Base-by-base conservation (phyloP, 352 stramenopile genomes). In the Phytophthora colocasiae region DNA sequence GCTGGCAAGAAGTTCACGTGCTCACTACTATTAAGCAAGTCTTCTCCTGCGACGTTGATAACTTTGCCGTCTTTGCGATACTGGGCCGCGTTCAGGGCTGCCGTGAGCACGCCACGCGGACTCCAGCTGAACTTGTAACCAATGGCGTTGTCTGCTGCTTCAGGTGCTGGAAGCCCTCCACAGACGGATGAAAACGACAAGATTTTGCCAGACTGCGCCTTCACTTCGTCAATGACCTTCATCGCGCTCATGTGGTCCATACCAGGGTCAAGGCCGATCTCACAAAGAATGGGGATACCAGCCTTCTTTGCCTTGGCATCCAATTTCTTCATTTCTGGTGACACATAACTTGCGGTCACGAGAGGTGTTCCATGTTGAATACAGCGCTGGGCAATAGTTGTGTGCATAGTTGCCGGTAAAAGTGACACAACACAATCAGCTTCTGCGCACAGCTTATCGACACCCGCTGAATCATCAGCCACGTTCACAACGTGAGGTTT, bases 61-160 rank as follows among this genome's bases (percentile, higher is more conserved):
- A 96, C 58, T 57, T 93, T 71, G 31, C 87, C 89, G 47, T 98
- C 69, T 72, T 90, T 91, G 39, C 84, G 82, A 73, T 97, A 99
- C 27, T 85, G 77, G 8, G 97, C 94, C 32, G 87, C 67, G 74
- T 98, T 99, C 46, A 97, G 60, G 11, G 89, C 93, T 9, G 97
- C 96, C 26, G 80, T 96, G n/a, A 99, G 72, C 6, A 99, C 97
- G 38, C 96, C 97, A 29, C 91, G 91, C 32, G 97, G 97, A 52
- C 89, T 98, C 97, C 97, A 99, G 57, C 92, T 98, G 70, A 99
- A 99, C 76, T 99, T 99, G 83, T 99, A 99, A 22, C 89, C 91
- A 47, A 99, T 95, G 19, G 95, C 87, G 64, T 99, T 99, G 69
- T 98, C 90, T 4, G 93, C 95, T 3, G 94, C 95, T 73, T 98